Conservation (phyloP, 495 filamentous ascomycete genomes). For the Staphylotrichum longicolle region DNA sequence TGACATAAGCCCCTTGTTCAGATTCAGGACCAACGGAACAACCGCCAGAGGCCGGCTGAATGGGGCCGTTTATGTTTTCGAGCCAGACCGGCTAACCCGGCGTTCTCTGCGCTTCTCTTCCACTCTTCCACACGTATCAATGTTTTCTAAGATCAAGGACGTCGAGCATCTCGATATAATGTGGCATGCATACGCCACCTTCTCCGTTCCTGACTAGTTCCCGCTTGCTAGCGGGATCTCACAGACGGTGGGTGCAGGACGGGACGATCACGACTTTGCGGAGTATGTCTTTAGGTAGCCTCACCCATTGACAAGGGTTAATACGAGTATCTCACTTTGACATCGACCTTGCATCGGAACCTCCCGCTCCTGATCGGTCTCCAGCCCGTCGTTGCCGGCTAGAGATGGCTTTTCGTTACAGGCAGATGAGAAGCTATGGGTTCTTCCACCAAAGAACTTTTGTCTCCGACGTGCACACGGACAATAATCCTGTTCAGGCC, state of each 20-base stretch:
- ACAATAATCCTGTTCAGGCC: background rate
- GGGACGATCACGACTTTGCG: conserved; percentile 8
- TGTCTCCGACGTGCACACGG: background rate
- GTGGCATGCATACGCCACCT: conserved; percentile 8
- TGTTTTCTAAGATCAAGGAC: background rate
- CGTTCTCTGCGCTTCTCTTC: too few species aligned
- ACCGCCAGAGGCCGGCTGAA: conserved; percentile 13
- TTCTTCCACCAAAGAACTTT: too few species aligned
- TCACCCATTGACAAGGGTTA: background rate
- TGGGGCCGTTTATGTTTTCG: background rate
- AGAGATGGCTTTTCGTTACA: too few species aligned
- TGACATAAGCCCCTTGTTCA: background rate
- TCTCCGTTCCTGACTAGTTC: conserved; percentile 3
- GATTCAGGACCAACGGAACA: conserved; percentile 1
- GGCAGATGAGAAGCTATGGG: too few species aligned
- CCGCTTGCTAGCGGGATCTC: background rate
- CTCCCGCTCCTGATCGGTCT: too few species aligned
- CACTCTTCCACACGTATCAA: background rate
- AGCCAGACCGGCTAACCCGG: background rate
- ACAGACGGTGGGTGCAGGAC: conserved; percentile 10
- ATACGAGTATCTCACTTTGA: too few species aligned
- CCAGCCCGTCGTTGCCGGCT: too few species aligned
- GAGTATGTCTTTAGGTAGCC: background rate
- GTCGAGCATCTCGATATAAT: background rate
- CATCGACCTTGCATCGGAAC: too few species aligned